These are phyloP conservation scores for Zymoseptoria crescenta DNA, from an alignment of 2,329 filamentous ascomycete genomes.

Conservation along the genomic window DNA sequence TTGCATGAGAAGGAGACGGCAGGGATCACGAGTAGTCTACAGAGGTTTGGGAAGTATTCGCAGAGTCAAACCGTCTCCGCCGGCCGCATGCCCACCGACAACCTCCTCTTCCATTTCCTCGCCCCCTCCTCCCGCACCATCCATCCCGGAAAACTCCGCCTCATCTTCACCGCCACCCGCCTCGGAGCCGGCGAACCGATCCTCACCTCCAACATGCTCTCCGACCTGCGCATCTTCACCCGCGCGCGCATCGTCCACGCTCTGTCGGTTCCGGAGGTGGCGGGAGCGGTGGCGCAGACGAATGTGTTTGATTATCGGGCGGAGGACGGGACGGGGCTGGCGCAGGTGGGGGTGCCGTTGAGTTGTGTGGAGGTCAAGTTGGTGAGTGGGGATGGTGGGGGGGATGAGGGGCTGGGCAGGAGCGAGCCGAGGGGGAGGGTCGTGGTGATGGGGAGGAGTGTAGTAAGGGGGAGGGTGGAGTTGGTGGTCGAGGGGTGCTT, in stretches of 20 bases:
- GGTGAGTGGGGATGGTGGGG: conserved; percentile 8
- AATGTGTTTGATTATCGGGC: conserved; percentile 77
- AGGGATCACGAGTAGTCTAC: conserved; percentile 48
- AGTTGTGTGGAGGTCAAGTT: conserved; percentile 68
- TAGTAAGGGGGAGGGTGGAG: conserved; percentile 58
- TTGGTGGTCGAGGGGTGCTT: conserved; percentile 34
- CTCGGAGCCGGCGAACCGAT: conserved; percentile 53
- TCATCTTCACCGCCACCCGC: conserved; percentile 72
- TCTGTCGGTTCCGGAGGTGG: conserved; percentile 72
- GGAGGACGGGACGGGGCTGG: conserved; percentile 37
- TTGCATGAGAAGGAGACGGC: conserved; percentile 58
- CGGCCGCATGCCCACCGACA: conserved; percentile 65
- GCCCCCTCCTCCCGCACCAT: conserved; percentile 49
- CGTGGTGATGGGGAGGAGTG: conserved; percentile 63
- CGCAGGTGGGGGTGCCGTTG: conserved; percentile 75
- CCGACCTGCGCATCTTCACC: conserved; percentile 74
- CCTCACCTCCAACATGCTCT: conserved; percentile 62
- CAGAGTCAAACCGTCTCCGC: conserved; percentile 63
- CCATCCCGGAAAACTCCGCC: conserved; percentile 64
- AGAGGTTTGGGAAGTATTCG: conserved; percentile 61
- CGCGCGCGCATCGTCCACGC: conserved; percentile 78
- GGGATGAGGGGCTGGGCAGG: conserved; percentile 54
- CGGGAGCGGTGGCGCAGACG: conserved; percentile 81
- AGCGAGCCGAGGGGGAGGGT: conserved; percentile 45
- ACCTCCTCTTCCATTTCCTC: conserved; percentile 55